Conservation (phyloP, 345 rosid genomes). For the Dimocarpus longan region DNA sequence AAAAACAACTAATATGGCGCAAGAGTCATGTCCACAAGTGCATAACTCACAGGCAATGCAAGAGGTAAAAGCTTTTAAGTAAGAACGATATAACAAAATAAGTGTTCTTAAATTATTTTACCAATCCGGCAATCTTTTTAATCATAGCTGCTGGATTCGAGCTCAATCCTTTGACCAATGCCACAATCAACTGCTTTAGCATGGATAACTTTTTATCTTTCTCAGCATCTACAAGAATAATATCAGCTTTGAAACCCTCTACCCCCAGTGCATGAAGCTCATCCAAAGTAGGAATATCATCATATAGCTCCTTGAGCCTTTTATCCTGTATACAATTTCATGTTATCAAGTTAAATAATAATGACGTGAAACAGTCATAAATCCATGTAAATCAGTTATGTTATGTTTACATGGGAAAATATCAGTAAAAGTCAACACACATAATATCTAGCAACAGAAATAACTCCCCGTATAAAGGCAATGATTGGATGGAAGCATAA, state of each 20-base stretch:
- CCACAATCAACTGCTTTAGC: slow-evolving; percentile 77
- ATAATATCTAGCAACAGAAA: not conserved
- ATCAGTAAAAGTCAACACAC: not conserved
- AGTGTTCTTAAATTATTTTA: slow-evolving; percentile 36
- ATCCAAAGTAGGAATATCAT: slow-evolving; percentile 73
- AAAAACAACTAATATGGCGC: not conserved
- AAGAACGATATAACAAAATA: slow-evolving; percentile 18
- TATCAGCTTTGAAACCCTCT: slow-evolving; percentile 75
- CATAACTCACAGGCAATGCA: not conserved
- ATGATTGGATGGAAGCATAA: not conserved
- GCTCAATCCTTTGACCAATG: slow-evolving; percentile 81
- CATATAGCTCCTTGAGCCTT: slow-evolving; percentile 75
- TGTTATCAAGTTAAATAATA: slow-evolving; percentile 9
- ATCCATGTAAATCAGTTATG: not conserved
- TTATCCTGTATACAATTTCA: slow-evolving; percentile 58
- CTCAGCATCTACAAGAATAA: slow-evolving; percentile 78
- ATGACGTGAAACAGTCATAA: not conserved
- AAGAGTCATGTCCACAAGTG: not conserved
- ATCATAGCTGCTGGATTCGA: slow-evolving; percentile 87
- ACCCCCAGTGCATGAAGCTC: slow-evolving; percentile 82
- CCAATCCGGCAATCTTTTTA: slow-evolving; percentile 95
- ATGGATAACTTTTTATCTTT: slow-evolving; percentile 88
- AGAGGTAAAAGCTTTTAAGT: not conserved
- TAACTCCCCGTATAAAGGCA: too few species aligned
- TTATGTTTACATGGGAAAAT: not conserved